Percentiles rank a stretch among this genome's conserved stretches.
Evolutionary conservation across 2,329 filamentous ascomycete species (phyloP).

Genomic region (Fusarium sp.): DNA sequence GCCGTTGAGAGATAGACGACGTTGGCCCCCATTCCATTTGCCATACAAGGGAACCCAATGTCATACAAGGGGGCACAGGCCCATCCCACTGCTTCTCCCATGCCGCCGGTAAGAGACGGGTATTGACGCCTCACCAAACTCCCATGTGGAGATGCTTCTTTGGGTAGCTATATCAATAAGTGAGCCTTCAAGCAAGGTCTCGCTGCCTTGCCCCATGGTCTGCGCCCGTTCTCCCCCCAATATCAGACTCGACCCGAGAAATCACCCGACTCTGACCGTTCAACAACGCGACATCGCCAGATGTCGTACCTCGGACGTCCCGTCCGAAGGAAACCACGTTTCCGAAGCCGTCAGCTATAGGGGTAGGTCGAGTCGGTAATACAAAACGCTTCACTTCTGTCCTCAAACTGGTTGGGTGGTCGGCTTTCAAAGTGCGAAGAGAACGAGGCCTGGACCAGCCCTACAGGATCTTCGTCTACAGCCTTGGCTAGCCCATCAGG

Average conservation of each 20-base stretch:
- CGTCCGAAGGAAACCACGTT: not conserved
- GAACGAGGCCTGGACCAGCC: not conserved
- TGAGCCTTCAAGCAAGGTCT: not conserved
- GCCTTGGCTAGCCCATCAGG: constrained; percentile 19
- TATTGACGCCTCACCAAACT: constrained; percentile 13
- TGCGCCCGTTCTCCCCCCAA: constrained; percentile 4
- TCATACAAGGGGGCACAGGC: not conserved
- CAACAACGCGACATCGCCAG: constrained; percentile 31
- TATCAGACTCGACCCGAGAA: constrained; percentile 14
- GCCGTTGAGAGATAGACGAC: not conserved
- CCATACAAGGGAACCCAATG: constrained; percentile 1
- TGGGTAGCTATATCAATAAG: not conserved
- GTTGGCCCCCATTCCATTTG: not conserved
- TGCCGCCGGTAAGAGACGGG: constrained; percentile 23
- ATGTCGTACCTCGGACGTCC: constrained; percentile 17
- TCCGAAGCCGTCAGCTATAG: not conserved
- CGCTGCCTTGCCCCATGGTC: not conserved
- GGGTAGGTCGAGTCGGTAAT: constrained; percentile 20
- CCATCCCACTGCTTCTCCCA: constrained; percentile 4
- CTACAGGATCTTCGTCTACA: constrained; percentile 2
- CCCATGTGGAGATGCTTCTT: not conserved
- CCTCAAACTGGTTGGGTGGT: constrained; percentile 14
- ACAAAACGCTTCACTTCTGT: constrained; percentile 9
- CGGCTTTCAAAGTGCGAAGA: constrained; percentile 42
- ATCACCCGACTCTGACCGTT: constrained; percentile 17